Evolutionary conservation across 2,329 filamentous ascomycete genomes (phyloP).

Genomic region (Amauroascus verrucosus): DNA sequence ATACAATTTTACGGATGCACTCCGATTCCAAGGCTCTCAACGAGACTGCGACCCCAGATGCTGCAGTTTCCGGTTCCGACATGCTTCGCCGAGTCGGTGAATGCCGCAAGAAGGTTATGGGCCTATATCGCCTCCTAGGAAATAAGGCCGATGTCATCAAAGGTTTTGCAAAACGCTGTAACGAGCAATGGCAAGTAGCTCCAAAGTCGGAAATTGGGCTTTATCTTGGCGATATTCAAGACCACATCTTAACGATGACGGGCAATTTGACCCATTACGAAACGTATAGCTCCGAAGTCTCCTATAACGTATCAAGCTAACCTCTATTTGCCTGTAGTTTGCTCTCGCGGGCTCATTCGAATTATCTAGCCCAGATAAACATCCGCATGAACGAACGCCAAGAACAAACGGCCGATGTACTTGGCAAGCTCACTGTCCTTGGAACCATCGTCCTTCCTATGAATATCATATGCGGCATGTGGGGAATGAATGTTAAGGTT

Average conservation of each 20-base stretch:
- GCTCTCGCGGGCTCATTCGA: constrained; percentile 79
- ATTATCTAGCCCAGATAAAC: constrained; percentile 98
- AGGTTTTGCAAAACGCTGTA: constrained; percentile 95
- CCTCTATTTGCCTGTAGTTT: constrained; percentile 47
- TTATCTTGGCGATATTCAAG: constrained; percentile 95
- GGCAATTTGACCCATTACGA: constrained; percentile 93
- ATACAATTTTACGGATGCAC: constrained; percentile 75
- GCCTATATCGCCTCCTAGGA: constrained; percentile 78
- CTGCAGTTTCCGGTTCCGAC: constrained; percentile 50
- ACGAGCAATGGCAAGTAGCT: constrained; percentile 94
- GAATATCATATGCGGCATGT: constrained; percentile 97
- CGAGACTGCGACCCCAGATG: constrained; percentile 23
- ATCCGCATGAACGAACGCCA: constrained; percentile 97
- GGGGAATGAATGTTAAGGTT: constrained; percentile 98
- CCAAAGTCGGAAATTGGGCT: constrained; percentile 93
- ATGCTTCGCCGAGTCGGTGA: constrained; percentile 91
- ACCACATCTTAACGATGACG: constrained; percentile 99
- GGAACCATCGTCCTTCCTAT: constrained; percentile 96
- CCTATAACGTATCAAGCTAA: constrained; percentile 10
- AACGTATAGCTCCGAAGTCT: constrained; percentile 51
- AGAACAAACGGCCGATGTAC: constrained; percentile 87
- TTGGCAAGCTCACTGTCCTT: constrained; percentile 88
- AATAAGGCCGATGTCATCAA: constrained; percentile 99
- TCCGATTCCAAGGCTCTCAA: constrained; percentile 39
- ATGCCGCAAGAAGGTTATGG: constrained; percentile 95